phyloP scores from a whole-genome alignment of 2,329 filamentous ascomycete species.

The Zasmidium cellare region DNA sequence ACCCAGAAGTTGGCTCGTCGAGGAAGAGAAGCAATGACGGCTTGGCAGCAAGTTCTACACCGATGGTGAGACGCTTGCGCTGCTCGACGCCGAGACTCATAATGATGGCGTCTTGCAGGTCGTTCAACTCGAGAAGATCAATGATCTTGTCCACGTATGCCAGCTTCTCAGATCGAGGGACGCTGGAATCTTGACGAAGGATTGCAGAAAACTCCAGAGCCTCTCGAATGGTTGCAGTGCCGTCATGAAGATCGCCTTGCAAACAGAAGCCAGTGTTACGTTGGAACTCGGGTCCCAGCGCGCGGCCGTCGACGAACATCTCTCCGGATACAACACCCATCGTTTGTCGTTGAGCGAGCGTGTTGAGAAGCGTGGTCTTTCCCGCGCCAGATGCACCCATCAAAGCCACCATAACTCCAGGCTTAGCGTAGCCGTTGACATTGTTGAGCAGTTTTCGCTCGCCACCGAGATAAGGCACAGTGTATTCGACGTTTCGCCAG shows the following conservation, averaged over 20 bases:
- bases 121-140: slow-evolving; percentile 81
- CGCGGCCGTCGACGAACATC: slow-evolving; percentile 70
- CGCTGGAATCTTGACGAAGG: slow-evolving; percentile 74
- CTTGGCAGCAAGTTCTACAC: slow-evolving; percentile 84
- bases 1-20: slow-evolving; percentile 89
- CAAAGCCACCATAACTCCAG: slow-evolving; percentile 80
- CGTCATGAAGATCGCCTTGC: slow-evolving; percentile 84
- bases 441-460: slow-evolving; percentile 75
- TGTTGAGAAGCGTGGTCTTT: slow-evolving; percentile 70
- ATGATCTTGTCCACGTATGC: slow-evolving; percentile 89
- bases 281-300: slow-evolving; percentile 59
- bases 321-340: slow-evolving; percentile 86
- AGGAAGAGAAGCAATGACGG: slow-evolving; percentile 74
- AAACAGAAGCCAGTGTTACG: slow-evolving; percentile 89
- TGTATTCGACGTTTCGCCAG: slow-evolving; percentile 78
- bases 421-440: slow-evolving; percentile 90
- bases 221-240: slow-evolving; percentile 82
- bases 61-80: slow-evolving; percentile 80
- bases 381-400: slow-evolving; percentile 90
- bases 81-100: slow-evolving; percentile 74
- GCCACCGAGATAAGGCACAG: slow-evolving; percentile 75
- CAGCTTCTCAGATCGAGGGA: slow-evolving; percentile 70
- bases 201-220: slow-evolving; percentile 81
- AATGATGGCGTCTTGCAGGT: slow-evolving; percentile 84
- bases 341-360: slow-evolving; percentile 74